Conservation (phyloP, 2,329 filamentous ascomycete genomes). For the Microdochium trichocladiopsis region DNA sequence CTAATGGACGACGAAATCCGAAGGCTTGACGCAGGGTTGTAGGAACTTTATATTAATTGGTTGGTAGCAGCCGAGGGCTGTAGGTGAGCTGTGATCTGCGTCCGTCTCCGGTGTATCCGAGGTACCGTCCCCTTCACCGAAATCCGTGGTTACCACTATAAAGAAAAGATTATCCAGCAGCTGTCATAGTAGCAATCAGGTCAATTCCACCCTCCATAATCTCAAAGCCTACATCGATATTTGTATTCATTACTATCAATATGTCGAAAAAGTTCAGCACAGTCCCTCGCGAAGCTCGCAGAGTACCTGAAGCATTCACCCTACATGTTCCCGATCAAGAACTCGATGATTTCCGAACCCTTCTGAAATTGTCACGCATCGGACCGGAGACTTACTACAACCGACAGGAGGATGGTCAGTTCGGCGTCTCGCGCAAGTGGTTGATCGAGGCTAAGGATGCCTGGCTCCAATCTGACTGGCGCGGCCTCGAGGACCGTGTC, state of each 20-base stretch:
- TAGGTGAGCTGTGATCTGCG: background rate
- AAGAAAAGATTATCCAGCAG: background rate
- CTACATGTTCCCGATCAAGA: slow-evolving; percentile 32
- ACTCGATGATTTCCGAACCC: slow-evolving; percentile 34
- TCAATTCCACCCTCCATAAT: background rate
- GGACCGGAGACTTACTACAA: slow-evolving; percentile 42
- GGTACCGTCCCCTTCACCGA: background rate
- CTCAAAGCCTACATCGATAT: background rate
- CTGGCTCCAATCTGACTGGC: slow-evolving; percentile 37
- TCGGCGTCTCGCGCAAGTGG: slow-evolving; percentile 39
- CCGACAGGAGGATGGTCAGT: slow-evolving; percentile 29
- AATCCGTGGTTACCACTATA: background rate
- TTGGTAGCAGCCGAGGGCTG: background rate
- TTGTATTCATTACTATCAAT: background rate
- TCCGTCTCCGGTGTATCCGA: background rate
- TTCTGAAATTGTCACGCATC: slow-evolving; percentile 39
- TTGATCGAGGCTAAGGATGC: slow-evolving; percentile 28
- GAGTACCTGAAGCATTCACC: background rate
- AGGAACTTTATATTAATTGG: background rate
- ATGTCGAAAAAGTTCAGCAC: background rate
- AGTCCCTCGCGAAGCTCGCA: background rate
- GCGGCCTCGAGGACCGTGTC: slow-evolving; percentile 22
- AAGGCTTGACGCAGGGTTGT: background rate
- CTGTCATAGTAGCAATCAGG: background rate
- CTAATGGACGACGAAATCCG: background rate